A percentile compares a stretch with the other conserved stretches of the same genome.
These are phyloP conservation scores for Candida peoriensis DNA, from an alignment of 805 yeast genomes.

Conservation along the genomic window DNA sequence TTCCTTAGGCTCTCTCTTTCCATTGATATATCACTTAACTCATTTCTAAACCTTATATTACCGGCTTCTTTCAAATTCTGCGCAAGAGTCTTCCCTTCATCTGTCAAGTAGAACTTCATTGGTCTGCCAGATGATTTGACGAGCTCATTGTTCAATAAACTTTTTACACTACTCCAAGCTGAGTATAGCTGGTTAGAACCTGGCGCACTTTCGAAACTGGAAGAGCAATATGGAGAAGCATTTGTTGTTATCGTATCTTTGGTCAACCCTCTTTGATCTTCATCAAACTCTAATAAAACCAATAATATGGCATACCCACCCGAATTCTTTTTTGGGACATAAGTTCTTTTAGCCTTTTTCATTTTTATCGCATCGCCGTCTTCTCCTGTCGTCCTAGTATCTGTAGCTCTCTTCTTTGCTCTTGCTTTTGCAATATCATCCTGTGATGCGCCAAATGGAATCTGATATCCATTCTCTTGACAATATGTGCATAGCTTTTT, in stretches of 20 bases:
- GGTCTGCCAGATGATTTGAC: conserved; percentile 58
- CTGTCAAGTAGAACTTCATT: conserved; percentile 56
- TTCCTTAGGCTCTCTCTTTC: conserved; percentile 13
- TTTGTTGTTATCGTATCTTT: conserved; percentile 50
- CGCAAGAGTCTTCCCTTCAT: conserved; percentile 64
- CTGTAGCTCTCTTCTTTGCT: conserved; percentile 7
- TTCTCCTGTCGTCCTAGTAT: background rate
- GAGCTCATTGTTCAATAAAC: conserved; percentile 54
- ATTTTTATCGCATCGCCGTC: conserved; percentile 9
- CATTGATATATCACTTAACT: conserved; percentile 16
- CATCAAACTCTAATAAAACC: conserved; percentile 48
- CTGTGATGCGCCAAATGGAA: conserved; percentile 32
- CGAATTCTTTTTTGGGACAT: conserved; percentile 68
- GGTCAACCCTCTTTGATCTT: conserved; percentile 49
- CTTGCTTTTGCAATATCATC: conserved; percentile 16
- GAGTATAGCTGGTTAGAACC: conserved; percentile 59
- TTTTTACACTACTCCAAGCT: conserved; percentile 71
- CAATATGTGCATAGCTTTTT: conserved; percentile 50
- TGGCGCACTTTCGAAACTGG: conserved; percentile 56
- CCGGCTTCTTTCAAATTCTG: conserved; percentile 46
- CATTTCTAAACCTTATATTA: conserved; percentile 25
- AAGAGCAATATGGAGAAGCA: conserved; percentile 53
- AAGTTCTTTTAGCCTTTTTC: conserved; percentile 31
- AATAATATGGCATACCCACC: conserved; percentile 83
- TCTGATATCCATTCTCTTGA: conserved; percentile 38